Evolutionary conservation across 2,329 filamentous ascomycete species (phyloP).

Genomic region (Fusarium nodosum): DNA sequence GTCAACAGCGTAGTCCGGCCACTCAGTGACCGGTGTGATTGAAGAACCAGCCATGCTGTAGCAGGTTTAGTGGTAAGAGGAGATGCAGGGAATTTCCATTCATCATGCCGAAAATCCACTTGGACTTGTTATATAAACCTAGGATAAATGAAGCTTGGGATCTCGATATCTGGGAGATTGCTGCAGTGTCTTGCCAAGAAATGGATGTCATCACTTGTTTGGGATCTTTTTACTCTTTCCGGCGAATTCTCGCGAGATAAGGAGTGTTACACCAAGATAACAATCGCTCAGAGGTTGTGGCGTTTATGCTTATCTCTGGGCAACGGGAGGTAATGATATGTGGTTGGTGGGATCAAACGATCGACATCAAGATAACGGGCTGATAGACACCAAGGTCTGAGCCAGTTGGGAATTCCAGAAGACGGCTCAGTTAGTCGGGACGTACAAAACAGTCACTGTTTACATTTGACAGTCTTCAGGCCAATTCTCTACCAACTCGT

Average conservation of each 20-base stretch:
- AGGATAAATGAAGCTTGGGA: neutral
- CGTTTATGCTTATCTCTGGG: conserved; percentile 33
- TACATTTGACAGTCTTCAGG: neutral
- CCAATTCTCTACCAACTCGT: too few relatives aligned
- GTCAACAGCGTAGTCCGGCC: conserved; percentile 58
- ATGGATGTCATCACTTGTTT: conserved; percentile 2
- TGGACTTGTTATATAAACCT: conserved; percentile 17
- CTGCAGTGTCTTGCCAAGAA: conserved; percentile 28
- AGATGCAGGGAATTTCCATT: neutral
- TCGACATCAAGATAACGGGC: conserved; percentile 31
- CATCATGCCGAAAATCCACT: rapidly evolving
- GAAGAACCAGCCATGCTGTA: conserved; percentile 25
- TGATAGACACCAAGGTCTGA: neutral
- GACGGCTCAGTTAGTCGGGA: neutral
- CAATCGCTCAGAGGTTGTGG: conserved; percentile 5
- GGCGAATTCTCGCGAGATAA: conserved; percentile 37
- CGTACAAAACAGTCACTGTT: neutral
- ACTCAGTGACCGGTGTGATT: conserved; percentile 53
- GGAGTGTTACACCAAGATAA: conserved; percentile 23
- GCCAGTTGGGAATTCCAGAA: neutral
- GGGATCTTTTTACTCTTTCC: conserved; percentile 21
- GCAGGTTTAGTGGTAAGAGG: neutral
- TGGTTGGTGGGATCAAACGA: conserved; percentile 18
- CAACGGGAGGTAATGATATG: neutral
- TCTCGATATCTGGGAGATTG: conserved; percentile 3